These are phyloP conservation scores for Colletotrichum sp. DNA, from an alignment of 2,329 filamentous ascomycete species.

Conservation along the genomic window DNA sequence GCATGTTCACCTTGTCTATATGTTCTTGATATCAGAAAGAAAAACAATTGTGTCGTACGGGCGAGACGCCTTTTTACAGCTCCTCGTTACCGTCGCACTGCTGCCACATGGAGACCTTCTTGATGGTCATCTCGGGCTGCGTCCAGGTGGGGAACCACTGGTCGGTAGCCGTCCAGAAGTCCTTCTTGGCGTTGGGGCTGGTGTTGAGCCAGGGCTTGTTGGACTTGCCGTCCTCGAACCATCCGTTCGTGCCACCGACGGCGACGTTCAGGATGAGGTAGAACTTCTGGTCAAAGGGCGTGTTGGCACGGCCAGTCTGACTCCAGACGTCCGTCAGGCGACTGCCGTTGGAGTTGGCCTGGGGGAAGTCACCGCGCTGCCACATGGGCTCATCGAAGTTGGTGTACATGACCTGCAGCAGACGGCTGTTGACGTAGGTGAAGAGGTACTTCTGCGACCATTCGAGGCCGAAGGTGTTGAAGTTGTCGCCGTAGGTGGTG, in stretches of 20 bases:
- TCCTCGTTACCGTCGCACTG: conserved; percentile 69
- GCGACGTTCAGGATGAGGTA: conserved; percentile 79
- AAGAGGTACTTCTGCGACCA: conserved; percentile 91
- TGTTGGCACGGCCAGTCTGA: conserved; percentile 61
- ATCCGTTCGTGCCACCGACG: conserved; percentile 81
- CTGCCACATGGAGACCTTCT: conserved; percentile 73
- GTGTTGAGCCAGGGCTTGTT: conserved; percentile 82
- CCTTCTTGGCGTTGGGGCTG: conserved; percentile 68
- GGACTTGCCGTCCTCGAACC: conserved; percentile 76
- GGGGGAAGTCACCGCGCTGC: conserved; percentile 71
- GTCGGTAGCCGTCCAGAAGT: conserved; percentile 76
- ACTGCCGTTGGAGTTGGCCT: conserved; percentile 68
- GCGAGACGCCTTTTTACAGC: conserved; percentile 32
- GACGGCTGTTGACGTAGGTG: conserved; percentile 81
- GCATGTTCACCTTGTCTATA: conserved; percentile 12
- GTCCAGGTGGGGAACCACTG: conserved; percentile 77
- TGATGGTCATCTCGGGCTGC: conserved; percentile 70
- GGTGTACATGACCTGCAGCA: conserved; percentile 81
- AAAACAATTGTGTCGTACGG: background rate
- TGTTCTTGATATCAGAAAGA: background rate
- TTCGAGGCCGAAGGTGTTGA: conserved; percentile 82
- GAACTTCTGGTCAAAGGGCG: conserved; percentile 79
- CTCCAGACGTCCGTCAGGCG: conserved; percentile 69
- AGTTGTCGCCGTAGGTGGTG: conserved; percentile 71
- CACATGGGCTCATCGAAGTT: conserved; percentile 74